A percentile compares a stretch with the other conserved stretches of the same genome.
These are phyloP conservation scores for Ogataea methanolica DNA, from an alignment of 805 yeast species.

Conservation along the genomic window DNA sequence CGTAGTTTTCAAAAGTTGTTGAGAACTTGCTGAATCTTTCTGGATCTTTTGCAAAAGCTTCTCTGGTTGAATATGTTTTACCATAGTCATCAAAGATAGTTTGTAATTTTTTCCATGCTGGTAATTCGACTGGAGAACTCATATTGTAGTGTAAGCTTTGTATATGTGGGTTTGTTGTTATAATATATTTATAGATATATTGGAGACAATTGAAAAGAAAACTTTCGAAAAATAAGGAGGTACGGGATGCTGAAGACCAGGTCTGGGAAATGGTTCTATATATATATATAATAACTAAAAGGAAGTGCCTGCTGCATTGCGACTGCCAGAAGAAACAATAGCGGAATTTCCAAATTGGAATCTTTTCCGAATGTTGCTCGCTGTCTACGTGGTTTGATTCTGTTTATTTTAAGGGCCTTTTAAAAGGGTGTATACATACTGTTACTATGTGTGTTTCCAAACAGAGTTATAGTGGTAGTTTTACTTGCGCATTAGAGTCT, in stretches of 20 bases:
- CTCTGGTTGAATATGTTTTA: conserved; percentile 64
- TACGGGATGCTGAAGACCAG: neutral
- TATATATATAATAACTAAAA: neutral
- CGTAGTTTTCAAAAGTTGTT: conserved; percentile 75
- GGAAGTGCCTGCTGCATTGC: neutral
- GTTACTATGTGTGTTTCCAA: no score
- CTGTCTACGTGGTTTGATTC: no score
- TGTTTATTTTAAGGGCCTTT: no score
- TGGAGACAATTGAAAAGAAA: neutral
- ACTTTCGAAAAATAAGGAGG: neutral
- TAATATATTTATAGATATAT: neutral
- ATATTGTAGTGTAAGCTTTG: conserved; percentile 7
- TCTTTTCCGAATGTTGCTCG: neutral
- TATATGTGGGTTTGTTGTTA: neutral
- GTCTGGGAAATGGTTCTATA: neutral
- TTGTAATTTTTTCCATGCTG: conserved; percentile 83
- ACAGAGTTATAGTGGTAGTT: no score
- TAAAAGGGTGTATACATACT: no score
- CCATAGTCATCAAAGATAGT: conserved; percentile 64
- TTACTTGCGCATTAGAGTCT: no score
- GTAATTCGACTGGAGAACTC: conserved; percentile 49
- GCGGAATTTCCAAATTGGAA: neutral
- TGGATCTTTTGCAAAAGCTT: conserved; percentile 72
- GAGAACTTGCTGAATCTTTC: conserved; percentile 73
- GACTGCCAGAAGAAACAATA: neutral